Conservation (phyloP, 169 alveolate species). For the Babesia gibsoni region DNA sequence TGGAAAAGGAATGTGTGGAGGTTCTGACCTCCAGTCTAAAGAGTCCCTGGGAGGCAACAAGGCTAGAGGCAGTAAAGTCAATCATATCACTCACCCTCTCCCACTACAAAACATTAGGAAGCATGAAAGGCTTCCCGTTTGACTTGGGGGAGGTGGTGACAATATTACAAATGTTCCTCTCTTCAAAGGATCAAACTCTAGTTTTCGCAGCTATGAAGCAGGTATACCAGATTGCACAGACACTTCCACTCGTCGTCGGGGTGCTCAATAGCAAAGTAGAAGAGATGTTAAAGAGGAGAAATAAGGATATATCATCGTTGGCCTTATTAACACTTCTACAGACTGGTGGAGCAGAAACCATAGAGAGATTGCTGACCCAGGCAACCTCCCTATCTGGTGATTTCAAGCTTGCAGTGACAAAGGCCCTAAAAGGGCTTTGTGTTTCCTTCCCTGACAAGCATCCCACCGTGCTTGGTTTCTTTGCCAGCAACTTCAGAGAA, state of each 20-base stretch:
- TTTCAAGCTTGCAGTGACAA: conserved; percentile 87
- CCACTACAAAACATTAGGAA: conserved; percentile 3
- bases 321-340: conserved; percentile 94
- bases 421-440: conserved; percentile 90
- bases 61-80: conserved; percentile 56
- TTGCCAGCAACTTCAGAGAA: conserved; percentile 88
- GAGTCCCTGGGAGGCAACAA: conserved; percentile 11
- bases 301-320: conserved; percentile 89
- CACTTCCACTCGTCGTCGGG: conserved; percentile 59
- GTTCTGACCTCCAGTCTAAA: conserved; percentile 13
- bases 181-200: conserved; percentile 32
- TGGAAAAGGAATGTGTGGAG: conserved; percentile 34
- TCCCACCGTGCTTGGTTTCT: conserved; percentile 83
- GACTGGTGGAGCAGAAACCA: conserved; percentile 92
- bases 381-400: conserved; percentile 76
- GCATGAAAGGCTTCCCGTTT: conserved; percentile 28
- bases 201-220: conserved; percentile 64
- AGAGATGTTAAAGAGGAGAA: conserved; percentile 85
- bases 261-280: conserved; percentile 83
- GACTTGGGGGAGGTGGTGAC: conserved; percentile 11
- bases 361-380: conserved; percentile 89
- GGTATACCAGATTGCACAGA: conserved; percentile 60
- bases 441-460: conserved; percentile 89
- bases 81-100: conserved; percentile 23
- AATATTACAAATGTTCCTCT: conserved; percentile 23